phyloP scores from a whole-genome alignment of 192 early-diverging fungal species.

The Cetraspora pellucida region DNA sequence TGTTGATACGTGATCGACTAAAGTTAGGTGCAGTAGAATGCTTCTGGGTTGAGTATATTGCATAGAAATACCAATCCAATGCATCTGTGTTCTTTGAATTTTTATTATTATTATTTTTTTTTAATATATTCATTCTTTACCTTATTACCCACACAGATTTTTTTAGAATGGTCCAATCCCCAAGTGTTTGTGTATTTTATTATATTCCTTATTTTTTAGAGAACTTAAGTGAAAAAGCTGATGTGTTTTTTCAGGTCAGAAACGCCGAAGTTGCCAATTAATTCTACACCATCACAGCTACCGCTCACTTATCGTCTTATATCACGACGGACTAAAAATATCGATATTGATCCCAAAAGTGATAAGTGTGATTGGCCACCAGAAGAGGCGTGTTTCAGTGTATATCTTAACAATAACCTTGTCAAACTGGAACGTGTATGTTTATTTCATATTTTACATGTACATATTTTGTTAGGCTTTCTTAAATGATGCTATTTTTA shows the following conservation, averaged over 20 bases:
- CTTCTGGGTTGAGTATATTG: too few species aligned
- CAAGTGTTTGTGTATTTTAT: too few species aligned
- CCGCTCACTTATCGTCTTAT: background rate
- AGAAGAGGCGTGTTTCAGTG: background rate
- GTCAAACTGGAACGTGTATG: background rate
- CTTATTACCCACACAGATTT: background rate
- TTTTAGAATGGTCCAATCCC: background rate
- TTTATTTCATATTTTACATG: background rate
- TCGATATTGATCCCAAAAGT: background rate
- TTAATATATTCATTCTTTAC: background rate
- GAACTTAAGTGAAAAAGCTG: too few species aligned
- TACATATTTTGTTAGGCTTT: background rate
- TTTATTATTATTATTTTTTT: background rate
- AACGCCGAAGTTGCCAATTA: background rate
- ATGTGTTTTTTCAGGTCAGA: background rate
- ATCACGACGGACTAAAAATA: background rate
- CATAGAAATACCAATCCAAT: too few species aligned
- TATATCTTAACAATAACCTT: background rate
- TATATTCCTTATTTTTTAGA: too few species aligned
- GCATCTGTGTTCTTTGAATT: too few species aligned
- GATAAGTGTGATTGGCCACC: conserved; percentile 3
- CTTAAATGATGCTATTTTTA: background rate
- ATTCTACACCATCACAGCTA: background rate
- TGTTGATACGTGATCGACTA: too few species aligned
- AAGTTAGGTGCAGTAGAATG: too few species aligned